Percentiles rank a stretch among this genome's conserved stretches.
Evolutionary conservation across 192 early-diverging fungal genomes (phyloP).

Genomic region (Fimicolochytrium jonesii): DNA sequence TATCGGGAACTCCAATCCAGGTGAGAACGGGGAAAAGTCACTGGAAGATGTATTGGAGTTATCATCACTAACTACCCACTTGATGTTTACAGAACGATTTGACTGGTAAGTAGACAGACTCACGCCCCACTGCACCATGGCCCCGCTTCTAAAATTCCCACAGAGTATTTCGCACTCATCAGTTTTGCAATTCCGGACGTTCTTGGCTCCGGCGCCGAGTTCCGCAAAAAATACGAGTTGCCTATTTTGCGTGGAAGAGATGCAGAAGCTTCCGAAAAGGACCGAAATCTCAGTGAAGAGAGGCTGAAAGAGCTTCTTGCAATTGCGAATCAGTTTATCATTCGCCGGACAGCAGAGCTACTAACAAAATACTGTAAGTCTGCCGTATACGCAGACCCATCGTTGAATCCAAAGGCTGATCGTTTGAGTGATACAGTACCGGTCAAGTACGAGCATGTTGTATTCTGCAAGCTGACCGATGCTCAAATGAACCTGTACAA

Average conservation of each 20-base stretch:
- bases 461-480: slow-evolving; percentile 81
- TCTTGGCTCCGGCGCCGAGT: slow-evolving; percentile 82
- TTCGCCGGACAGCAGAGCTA: slow-evolving; percentile 93
- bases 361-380: slow-evolving; percentile 90
- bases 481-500: slow-evolving; percentile 81
- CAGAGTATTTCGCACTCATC: slow-evolving; percentile 91
- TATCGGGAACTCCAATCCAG: slow-evolving; percentile 95
- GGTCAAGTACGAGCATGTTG: slow-evolving; percentile 96
- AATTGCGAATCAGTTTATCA: slow-evolving; percentile 93
- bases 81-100: slow-evolving; percentile 48
- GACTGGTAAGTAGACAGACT: slow-evolving; percentile 26
- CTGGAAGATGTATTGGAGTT: too few relatives aligned
- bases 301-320: slow-evolving; percentile 78
- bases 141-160: slow-evolving; percentile 1
- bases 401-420: background rate
- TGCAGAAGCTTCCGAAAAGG: slow-evolving; percentile 77
- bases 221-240: slow-evolving; percentile 88
- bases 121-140: background rate
- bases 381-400: background rate
- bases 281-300: slow-evolving; percentile 72
- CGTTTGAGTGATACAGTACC: slow-evolving; percentile 61
- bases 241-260: slow-evolving; percentile 94
- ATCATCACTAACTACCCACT: too few relatives aligned
- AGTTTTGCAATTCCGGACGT: slow-evolving; percentile 94
- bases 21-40: too few relatives aligned